phyloP scores from a whole-genome alignment of 805 yeast species.

The Yarrowia sp. region DNA sequence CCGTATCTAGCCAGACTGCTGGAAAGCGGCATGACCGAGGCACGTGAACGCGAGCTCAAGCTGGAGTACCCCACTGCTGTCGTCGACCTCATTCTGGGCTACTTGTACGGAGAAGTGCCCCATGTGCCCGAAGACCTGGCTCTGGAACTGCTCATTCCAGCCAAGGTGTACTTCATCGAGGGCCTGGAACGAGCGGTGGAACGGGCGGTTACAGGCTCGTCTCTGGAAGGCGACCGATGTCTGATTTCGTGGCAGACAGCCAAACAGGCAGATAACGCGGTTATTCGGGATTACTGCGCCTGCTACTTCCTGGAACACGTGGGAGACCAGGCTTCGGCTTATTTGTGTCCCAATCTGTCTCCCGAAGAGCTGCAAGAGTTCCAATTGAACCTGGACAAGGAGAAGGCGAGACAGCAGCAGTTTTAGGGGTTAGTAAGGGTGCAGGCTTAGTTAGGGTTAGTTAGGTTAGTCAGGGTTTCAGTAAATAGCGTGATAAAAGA shows the following conservation, averaged over 20 bases:
- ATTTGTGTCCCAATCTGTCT: background rate
- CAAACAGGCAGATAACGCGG: background rate
- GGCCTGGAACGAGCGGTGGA: background rate
- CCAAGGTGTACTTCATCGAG: slow-evolving; percentile 1
- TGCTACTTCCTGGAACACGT: slow-evolving; percentile 12
- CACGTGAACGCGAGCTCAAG: background rate
- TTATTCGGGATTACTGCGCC: background rate
- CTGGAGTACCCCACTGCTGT: background rate
- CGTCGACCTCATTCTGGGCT: background rate
- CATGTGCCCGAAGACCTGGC: background rate
- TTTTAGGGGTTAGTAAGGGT: background rate
- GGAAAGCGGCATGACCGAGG: slow-evolving; percentile 6
- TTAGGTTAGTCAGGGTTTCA: too few relatives aligned
- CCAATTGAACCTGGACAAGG: background rate
- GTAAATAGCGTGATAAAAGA: too few relatives aligned
- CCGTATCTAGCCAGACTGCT: background rate
- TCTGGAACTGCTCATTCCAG: background rate
- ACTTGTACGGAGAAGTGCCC: background rate
- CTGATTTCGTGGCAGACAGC: slow-evolving; percentile 6
- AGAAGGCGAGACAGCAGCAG: background rate
- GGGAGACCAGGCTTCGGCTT: background rate
- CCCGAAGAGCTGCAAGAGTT: slow-evolving; percentile 1
- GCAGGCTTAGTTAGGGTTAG: too few relatives aligned
- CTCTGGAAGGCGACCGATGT: slow-evolving; percentile 1
- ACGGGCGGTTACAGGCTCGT: background rate